Evolutionary conservation across 1,139 yeast species (phyloP).

Genomic region (Geotrichum candidum): DNA sequence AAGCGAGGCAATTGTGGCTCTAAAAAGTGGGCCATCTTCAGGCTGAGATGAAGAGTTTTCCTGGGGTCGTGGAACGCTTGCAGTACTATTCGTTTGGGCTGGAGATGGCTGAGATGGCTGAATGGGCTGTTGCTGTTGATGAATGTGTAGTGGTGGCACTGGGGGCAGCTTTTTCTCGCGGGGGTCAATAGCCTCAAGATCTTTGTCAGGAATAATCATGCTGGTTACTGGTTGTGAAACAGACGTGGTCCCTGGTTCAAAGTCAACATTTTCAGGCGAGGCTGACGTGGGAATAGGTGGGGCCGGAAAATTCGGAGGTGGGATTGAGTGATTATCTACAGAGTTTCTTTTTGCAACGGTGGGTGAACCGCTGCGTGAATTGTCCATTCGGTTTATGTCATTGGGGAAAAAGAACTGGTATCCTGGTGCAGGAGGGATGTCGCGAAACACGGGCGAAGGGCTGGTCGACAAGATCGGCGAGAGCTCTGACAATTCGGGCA

Average conservation of each 20-base stretch:
- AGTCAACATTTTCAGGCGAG: slow-evolving; percentile 8
- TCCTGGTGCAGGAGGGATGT: not conserved
- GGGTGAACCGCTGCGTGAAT: slow-evolving; percentile 8
- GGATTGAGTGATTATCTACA: slow-evolving; percentile 2
- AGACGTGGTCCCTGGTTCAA: not conserved
- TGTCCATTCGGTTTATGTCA: slow-evolving; percentile 3
- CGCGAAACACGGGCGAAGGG: slow-evolving; percentile 12
- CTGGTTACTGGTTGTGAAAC: slow-evolving; percentile 7
- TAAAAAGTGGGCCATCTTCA: slow-evolving; percentile 72
- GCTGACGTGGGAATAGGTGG: slow-evolving; percentile 4
- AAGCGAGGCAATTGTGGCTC: slow-evolving; percentile 49
- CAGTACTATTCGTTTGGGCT: not conserved
- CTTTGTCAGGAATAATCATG: slow-evolving; percentile 11
- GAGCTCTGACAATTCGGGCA: slow-evolving; percentile 9
- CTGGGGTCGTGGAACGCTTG: slow-evolving; percentile 28
- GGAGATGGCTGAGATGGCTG: not conserved
- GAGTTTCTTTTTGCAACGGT: slow-evolving; percentile 6
- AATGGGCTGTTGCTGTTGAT: slow-evolving; percentile 3
- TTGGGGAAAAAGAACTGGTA: not conserved
- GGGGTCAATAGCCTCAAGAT: not conserved
- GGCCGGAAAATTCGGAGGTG: slow-evolving; percentile 10
- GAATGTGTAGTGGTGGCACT: not conserved
- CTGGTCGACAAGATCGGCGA: slow-evolving; percentile 12
- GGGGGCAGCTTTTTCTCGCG: slow-evolving; percentile 4
- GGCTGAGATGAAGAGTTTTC: slow-evolving; percentile 35